Evolutionary conservation across 139 green algal species (phyloP).

Genomic region (Haematococcus sp.): DNA sequence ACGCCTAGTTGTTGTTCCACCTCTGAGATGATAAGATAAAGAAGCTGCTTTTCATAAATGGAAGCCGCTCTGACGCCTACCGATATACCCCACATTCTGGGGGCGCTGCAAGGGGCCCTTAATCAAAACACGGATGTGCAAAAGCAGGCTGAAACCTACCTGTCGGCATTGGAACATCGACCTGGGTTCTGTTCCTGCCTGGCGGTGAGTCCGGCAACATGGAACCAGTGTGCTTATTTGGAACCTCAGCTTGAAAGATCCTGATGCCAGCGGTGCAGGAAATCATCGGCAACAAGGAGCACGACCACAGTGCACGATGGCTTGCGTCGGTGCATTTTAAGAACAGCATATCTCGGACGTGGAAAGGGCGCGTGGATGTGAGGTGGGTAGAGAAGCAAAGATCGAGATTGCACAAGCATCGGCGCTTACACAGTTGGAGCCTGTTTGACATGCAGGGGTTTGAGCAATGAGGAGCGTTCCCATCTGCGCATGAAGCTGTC

Average conservation of each 20-base stretch:
- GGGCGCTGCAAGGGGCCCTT: constrained; percentile 52
- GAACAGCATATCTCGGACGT: constrained; percentile 76
- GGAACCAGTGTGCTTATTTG: neutral
- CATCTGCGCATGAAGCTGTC: constrained; percentile 72
- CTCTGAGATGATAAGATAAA: too few relatives aligned
- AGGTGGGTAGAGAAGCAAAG: constrained; percentile 1
- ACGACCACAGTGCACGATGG: constrained; percentile 67
- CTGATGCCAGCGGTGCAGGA: neutral
- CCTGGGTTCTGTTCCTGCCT: constrained; percentile 85
- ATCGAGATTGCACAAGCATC: neutral
- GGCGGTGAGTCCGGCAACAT: constrained; percentile 40
- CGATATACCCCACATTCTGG: constrained; percentile 30
- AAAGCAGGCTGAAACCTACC: constrained; percentile 64
- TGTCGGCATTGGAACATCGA: constrained; percentile 58
- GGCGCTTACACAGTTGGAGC: neutral
- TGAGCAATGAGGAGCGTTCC: constrained; percentile 76
- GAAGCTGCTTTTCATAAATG: neutral
- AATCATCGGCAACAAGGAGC: neutral
- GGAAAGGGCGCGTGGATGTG: too few relatives aligned
- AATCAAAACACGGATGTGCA: constrained; percentile 58
- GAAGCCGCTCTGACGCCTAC: neutral
- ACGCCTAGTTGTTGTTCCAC: too few relatives aligned
- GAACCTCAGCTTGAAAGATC: neutral
- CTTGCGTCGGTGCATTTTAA: constrained; percentile 89
- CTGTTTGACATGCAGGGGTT: constrained; percentile 38